Evolutionary conservation across 768 basidiomycete species (phyloP).

Genomic region (Trametes meyenii): DNA sequence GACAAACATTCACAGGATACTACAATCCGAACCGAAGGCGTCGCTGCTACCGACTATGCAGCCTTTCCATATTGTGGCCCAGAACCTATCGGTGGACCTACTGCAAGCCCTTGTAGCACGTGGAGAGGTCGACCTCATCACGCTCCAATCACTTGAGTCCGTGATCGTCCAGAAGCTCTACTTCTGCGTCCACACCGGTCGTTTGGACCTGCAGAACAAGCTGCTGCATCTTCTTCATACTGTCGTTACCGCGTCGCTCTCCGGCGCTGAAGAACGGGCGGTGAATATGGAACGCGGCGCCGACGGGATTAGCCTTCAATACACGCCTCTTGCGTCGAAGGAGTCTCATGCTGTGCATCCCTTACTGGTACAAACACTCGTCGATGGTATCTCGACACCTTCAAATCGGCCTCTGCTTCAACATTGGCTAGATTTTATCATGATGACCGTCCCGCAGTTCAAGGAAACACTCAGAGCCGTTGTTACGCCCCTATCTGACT

Average conservation of each 20-base stretch:
- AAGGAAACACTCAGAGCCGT: constrained; percentile 68
- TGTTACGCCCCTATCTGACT: constrained; percentile 76
- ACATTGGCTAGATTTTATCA: constrained; percentile 96
- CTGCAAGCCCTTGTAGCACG: constrained; percentile 81
- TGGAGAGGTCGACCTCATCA: constrained; percentile 69
- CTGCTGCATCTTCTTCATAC: constrained; percentile 90
- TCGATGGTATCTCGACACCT: constrained; percentile 73
- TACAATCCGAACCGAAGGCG: constrained; percentile 76
- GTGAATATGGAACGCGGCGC: constrained; percentile 11
- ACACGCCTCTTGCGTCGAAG: constrained; percentile 18
- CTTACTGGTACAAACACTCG: constrained; percentile 73
- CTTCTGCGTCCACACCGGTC: constrained; percentile 64
- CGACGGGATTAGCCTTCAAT: constrained; percentile 17
- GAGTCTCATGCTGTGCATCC: constrained; percentile 62
- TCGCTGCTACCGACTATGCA: constrained; percentile 53
- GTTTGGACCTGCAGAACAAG: constrained; percentile 90
- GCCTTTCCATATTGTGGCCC: constrained; percentile 63
- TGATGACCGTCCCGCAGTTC: constrained; percentile 88
- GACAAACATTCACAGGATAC: constrained; percentile 49
- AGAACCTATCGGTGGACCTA: constrained; percentile 77
- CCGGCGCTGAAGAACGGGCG: constrained; percentile 34
- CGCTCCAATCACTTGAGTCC: constrained; percentile 68
- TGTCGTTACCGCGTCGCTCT: constrained; percentile 66
- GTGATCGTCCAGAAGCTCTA: constrained; percentile 77
- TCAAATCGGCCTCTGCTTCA: constrained; percentile 83